Percentiles rank a stretch among this genome's conserved stretches.
These are phyloP conservation scores for Cercospora zeina DNA, from an alignment of 2,329 filamentous ascomycete species.

Conservation along the genomic window DNA sequence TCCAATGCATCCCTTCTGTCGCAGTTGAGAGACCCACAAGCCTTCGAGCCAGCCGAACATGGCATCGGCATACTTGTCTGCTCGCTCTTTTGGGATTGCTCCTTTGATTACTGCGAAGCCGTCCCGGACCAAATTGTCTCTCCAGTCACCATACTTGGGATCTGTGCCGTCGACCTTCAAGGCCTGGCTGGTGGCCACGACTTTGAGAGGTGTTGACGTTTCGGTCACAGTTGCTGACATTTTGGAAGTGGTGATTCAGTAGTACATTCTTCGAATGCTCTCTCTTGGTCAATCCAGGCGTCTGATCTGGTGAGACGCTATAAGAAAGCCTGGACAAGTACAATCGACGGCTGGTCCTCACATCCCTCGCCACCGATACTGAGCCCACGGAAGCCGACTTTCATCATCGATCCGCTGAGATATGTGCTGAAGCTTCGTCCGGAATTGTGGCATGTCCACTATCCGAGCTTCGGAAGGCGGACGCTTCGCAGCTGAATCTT, in stretches of 20 bases:
- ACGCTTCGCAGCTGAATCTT: background rate
- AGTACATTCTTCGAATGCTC: background rate
- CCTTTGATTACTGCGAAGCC: constrained; percentile 53
- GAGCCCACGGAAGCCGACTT: background rate
- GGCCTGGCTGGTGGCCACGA: constrained; percentile 17
- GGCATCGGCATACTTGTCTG: constrained; percentile 40
- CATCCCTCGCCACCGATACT: background rate
- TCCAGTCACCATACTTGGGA: constrained; percentile 39
- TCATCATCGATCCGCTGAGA: background rate
- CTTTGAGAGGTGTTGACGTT: constrained; percentile 12
- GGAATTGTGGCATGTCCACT: background rate
- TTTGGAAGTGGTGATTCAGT: background rate
- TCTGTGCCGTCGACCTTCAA: constrained; percentile 30
- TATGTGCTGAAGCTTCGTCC: background rate
- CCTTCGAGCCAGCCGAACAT: constrained; percentile 40
- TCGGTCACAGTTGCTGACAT: constrained; percentile 29
- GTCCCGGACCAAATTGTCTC: constrained; percentile 42
- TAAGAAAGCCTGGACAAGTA: background rate
- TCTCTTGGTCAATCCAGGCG: background rate
- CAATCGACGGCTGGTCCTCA: background rate
- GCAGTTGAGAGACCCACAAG: constrained; percentile 32
- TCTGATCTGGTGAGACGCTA: background rate
- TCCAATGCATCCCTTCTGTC: background rate
- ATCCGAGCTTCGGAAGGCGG: constrained; percentile 5
- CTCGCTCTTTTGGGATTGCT: constrained; percentile 47